Base-by-base conservation (phyloP, 2,329 filamentous ascomycete species). In the Alternaria arborescens region DNA sequence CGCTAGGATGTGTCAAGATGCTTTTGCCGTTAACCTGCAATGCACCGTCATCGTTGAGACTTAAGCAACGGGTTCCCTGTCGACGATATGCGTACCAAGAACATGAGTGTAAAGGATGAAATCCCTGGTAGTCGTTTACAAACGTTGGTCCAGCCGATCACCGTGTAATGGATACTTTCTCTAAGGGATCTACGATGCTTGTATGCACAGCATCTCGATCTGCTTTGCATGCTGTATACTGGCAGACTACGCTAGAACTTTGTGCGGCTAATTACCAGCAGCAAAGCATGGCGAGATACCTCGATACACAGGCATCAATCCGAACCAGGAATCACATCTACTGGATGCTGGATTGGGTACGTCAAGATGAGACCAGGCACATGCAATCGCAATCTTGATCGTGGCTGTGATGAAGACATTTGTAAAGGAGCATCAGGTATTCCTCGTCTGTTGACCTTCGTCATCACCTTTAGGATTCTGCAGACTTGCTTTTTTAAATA, bases 211-310 rank as follows among this genome's bases (percentile, higher is more conserved):
- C 38, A 20, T 40, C 52, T 38, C 34, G n/a, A 56, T 30, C 38
- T 38, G 34, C 24, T 24, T 78, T 8, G n/a, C 24, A 50, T 34
- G 43, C 34, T 48, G 26, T 55, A 92, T 91, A 0, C 97, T 97
- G 85, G 97, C 97, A 77, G 43, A 24, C 43, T 28, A 48, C 20
- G 32, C 34, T 28, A 50, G 8, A 42, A 24, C 20, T 90, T 91
- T 28, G 94, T 97, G 62, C 97, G 92, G 82, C 95, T 96, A 80
- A 12, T 24, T 16, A 24, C 38, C 18, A 22, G 18, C 38, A 22
- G 18, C 18, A 41, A 12, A 8, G 46, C 30, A 34, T 36, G 30
- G 28, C 18, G 18, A 41, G 7, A 22, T 41, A 18, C 10, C 38
- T 41, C 18, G 12, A 41, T 22, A 22, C 18, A 41, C 18, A 22